Conservation (phyloP, 2,329 filamentous ascomycete genomes). For the Fusarium nurragi region DNA sequence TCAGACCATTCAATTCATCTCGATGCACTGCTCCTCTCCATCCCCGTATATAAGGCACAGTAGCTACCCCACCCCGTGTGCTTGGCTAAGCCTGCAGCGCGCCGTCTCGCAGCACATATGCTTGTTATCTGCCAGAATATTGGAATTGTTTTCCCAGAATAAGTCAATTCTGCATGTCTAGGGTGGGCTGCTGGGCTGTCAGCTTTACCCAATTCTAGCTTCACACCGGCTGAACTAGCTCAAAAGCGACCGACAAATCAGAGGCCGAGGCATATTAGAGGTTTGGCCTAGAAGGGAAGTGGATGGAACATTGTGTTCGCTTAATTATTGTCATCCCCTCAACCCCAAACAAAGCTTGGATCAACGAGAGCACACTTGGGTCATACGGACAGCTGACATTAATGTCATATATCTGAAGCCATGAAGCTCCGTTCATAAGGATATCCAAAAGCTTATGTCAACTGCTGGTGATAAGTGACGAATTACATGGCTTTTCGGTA, state of each 20-base stretch:
- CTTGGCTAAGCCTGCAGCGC: slow-evolving; percentile 6
- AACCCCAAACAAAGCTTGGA: not conserved
- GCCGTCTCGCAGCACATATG: slow-evolving; percentile 1
- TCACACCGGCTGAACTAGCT: slow-evolving; percentile 1
- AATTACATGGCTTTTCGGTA: too few species aligned
- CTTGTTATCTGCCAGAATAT: slow-evolving; percentile 1
- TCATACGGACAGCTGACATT: not conserved
- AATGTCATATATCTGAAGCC: not conserved
- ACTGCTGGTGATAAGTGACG: too few species aligned
- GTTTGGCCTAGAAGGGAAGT: slow-evolving; percentile 28
- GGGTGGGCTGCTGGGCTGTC: slow-evolving; percentile 23
- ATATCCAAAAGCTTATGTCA: too few species aligned
- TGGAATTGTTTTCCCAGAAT: slow-evolving; percentile 8
- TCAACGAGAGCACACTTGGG: not conserved
- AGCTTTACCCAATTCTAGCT: slow-evolving; percentile 3
- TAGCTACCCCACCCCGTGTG: not conserved
- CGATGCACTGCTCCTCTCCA: not conserved
- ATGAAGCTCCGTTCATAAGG: not conserved
- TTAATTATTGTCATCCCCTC: slow-evolving; percentile 2
- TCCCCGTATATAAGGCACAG: not conserved
- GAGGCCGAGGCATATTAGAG: not conserved
- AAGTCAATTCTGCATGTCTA: slow-evolving; percentile 21
- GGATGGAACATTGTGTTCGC: slow-evolving; percentile 14
- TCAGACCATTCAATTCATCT: slow-evolving; percentile 13
- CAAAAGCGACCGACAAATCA: slow-evolving; percentile 20